Base-by-base conservation (phyloP, 129 eudicot species). In the Artemisia annua region DNA sequence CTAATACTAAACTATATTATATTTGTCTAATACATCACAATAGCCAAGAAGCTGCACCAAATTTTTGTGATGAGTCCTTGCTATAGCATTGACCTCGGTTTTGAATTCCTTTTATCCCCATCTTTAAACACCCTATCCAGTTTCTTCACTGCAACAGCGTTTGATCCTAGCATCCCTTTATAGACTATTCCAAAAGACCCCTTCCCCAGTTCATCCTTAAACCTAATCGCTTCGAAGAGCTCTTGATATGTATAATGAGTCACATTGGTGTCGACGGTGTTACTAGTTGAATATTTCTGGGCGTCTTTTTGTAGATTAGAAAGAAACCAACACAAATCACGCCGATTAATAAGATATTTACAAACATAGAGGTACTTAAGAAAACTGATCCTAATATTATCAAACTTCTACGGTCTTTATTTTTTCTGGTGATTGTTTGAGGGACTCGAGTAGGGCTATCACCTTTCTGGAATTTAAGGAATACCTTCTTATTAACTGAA, bases 121-220 rank as follows among this genome's bases (percentile, higher is more conserved):
- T n/a, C n/a, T n/a, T n/a, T n/a, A 17, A 73, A 70, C 46, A 75
- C 57, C 35, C 75, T 72, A 16, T 80, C 78, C 20, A 88, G 28
- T 61, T 74, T 82, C 83, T 84, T 81, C 19, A 84, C 83, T 4
- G 85, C 91, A 59, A 86, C 67, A 6, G 22, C 26, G 15, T 32
- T 51, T 11, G 3, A 19, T 17, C 53, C 66, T 2, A 83, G 46
- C 3, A 22, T 24, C 8, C 82, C 87, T 55, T 75, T 79, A 72
- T 75, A 79, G 16, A 83, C 87, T 3, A 73, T 66, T 3, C 81
- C 87, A 65, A 78, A 83, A 3, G 81, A 66, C 24, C 87, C 83
- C 35, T 64, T 78, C 48, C 83, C 87, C 51, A 79, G 17, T 44
- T 78, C 81, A 19, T 83, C 78, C 3, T 39, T 73, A 7, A 55